Conservation (phyloP, 2,329 filamentous ascomycete species). For the Arthrobotrys musiformis region DNA sequence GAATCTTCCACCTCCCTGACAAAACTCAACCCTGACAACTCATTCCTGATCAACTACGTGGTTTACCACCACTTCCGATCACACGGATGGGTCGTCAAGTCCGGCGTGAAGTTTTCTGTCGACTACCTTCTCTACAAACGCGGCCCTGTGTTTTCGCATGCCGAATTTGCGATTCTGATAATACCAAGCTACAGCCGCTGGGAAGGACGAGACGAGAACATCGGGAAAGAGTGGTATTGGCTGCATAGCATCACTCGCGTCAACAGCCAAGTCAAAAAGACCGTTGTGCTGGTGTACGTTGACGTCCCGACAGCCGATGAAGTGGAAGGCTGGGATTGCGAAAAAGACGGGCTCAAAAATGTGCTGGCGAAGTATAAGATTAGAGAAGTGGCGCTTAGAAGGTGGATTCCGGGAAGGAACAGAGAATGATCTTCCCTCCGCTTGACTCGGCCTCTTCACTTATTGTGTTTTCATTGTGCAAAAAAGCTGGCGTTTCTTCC, state of each 20-base stretch:
- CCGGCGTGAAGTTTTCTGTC: conserved; percentile 92
- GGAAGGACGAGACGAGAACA: conserved; percentile 66
- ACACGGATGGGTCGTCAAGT: conserved; percentile 90
- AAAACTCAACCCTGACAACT: conserved; percentile 76
- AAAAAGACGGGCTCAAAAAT: conserved; percentile 69
- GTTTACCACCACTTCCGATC: conserved; percentile 97
- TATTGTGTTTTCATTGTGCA: background rate
- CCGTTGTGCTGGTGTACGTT: conserved; percentile 86
- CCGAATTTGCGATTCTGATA: conserved; percentile 88
- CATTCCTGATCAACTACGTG: conserved; percentile 85
- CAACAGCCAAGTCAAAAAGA: conserved; percentile 89
- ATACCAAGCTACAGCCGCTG: conserved; percentile 84
- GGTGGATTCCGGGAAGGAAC: conserved; percentile 86
- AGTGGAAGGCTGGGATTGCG: conserved; percentile 64
- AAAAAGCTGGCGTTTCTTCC: background rate
- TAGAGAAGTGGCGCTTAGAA: conserved; percentile 80
- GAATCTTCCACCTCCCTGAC: conserved; percentile 54
- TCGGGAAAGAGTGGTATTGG: conserved; percentile 76
- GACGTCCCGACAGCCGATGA: conserved; percentile 79
- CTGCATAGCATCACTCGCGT: conserved; percentile 90
- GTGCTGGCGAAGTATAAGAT: conserved; percentile 78
- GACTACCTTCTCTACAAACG: conserved; percentile 95
- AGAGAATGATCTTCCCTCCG: conserved; percentile 68
- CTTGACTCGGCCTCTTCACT: background rate
- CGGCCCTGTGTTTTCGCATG: conserved; percentile 92